Evolutionary conservation across 495 filamentous ascomycete genomes (phyloP), one percentile per base, ranked within the genome.

Genomic region (Trichocladium antarcticum): DNA sequence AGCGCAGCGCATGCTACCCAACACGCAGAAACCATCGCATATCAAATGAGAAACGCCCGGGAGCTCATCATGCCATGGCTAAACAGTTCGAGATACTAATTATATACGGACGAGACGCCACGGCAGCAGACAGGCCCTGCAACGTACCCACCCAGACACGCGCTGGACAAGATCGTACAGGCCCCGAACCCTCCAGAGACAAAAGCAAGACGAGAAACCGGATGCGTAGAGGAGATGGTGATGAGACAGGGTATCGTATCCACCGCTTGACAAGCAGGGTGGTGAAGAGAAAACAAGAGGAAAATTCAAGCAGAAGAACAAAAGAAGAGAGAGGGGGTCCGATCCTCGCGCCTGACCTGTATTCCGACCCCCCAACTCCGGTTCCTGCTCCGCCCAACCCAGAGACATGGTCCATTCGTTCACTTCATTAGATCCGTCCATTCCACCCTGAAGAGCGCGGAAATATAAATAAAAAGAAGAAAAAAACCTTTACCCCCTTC

Each of bases 31-130:
- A 4, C 24, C 8, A 4, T 27, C n/a, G n/a, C n/a, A 27, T 27
- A 27, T 27, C 24, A 27, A 8, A 27, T 27, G 24, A 27, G 24
- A 27, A 27, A 27, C 3, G 4, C 4, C 24, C 24, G 4, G 8
- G 8, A 4, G 24, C 8, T 27, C 24, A 27, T 27, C 24, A 27
- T 27, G 24, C 24, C 24, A 27, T 27, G 8, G 8, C 8, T 27
- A 27, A 27, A 3, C 24, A 27, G 8, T 4, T 8, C 3, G 24
- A 27, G 24, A 4, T 27, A 27, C 3, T 27, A 27, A 27, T 27
- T 27, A 27, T 27, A 27, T 27, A 27, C 24, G 24, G 24, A 27
- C 68, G 66, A 51, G 68, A 59, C 20, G 64, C 68, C 39, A 76
- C 67, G 7, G 68, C 4, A 27, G 24, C 4, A 27, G 24, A 27